A percentile compares a stretch with the other conserved stretches of the same genome.
These are phyloP conservation scores for Chrysosporium keratinophilum DNA, from an alignment of 2,329 filamentous ascomycete species.

Conservation along the genomic window DNA sequence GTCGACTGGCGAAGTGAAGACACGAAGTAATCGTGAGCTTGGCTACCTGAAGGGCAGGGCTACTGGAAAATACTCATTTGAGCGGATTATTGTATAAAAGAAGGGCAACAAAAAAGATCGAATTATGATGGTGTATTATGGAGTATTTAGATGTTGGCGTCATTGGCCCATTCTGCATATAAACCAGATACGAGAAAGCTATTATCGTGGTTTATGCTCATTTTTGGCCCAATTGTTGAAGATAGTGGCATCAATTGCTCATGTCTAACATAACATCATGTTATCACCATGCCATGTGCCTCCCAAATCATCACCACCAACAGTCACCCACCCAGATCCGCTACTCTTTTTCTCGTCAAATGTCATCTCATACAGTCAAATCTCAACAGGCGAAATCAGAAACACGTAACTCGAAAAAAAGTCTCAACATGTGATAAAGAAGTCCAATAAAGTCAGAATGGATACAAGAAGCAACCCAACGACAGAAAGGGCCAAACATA, in stretches of 20 bases:
- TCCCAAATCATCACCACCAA: background rate
- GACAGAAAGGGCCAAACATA: background rate
- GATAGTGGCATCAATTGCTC: background rate
- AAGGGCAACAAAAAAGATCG: slow-evolving; percentile 14
- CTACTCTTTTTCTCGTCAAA: background rate
- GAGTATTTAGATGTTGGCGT: background rate
- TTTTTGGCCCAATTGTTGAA: background rate
- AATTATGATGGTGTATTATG: background rate
- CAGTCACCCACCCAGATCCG: background rate
- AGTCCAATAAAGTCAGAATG: background rate
- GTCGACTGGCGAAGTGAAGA: slow-evolving; percentile 59
- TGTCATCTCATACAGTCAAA: background rate
- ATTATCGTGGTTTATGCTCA: background rate
- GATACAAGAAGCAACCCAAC: background rate
- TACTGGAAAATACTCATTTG: slow-evolving; percentile 72
- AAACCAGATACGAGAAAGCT: background rate
- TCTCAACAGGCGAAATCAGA: background rate
- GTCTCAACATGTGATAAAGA: background rate
- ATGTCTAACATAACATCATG: background rate
- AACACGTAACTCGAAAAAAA: background rate
- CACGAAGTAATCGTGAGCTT: slow-evolving; percentile 61
- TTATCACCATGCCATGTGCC: background rate
- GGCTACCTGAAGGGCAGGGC: slow-evolving; percentile 68
- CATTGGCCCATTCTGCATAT: background rate
- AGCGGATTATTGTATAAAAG: slow-evolving; percentile 57